These are phyloP conservation scores for Peronosclerospora sorghi DNA, from an alignment of 352 stramenopile species.

Conservation along the genomic window DNA sequence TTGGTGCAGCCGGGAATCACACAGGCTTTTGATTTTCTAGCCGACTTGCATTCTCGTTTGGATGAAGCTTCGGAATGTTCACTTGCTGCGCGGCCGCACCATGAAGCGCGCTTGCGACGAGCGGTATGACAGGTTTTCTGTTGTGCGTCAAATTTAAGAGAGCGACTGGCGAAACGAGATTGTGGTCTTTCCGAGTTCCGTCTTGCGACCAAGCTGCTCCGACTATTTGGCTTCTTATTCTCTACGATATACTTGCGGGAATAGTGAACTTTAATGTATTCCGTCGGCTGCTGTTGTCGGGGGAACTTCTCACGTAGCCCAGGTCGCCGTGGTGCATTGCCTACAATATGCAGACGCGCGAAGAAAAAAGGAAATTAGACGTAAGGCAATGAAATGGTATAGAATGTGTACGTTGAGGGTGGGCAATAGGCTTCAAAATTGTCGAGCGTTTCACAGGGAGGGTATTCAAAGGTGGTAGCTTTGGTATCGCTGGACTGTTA, in stretches of 20 bases:
- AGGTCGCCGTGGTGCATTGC: conserved; percentile 12
- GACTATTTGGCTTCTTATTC: conserved; percentile 7
- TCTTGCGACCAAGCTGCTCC: conserved; percentile 6
- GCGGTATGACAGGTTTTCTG: background rate
- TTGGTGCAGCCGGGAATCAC: conserved; percentile 56
- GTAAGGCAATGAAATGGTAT: background rate
- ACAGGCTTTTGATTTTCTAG: conserved; percentile 62
- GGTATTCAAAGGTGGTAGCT: conserved; percentile 11
- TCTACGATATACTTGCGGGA: conserved; percentile 8
- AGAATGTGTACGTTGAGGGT: conserved; percentile 10
- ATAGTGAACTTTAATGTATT: conserved; percentile 7
- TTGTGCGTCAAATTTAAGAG: conserved; percentile 18
- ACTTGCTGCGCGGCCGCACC: conserved; percentile 13
- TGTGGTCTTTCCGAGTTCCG: conserved; percentile 1
- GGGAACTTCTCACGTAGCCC: conserved; percentile 24
- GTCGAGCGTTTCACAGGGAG: conserved; percentile 8
- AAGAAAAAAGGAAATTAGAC: conserved; percentile 2
- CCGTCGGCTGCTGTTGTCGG: conserved; percentile 10
- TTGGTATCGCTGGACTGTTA: conserved; percentile 32
- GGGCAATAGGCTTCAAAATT: conserved; percentile 5
- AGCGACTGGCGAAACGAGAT: conserved; percentile 14
- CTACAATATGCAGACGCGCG: background rate
- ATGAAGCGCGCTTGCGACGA: conserved; percentile 28
- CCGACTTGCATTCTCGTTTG: conserved; percentile 21
- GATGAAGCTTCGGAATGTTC: background rate